Conservation (phyloP, 2,329 filamentous ascomycete genomes). For the Arthrobotrys pseudoclavata region DNA sequence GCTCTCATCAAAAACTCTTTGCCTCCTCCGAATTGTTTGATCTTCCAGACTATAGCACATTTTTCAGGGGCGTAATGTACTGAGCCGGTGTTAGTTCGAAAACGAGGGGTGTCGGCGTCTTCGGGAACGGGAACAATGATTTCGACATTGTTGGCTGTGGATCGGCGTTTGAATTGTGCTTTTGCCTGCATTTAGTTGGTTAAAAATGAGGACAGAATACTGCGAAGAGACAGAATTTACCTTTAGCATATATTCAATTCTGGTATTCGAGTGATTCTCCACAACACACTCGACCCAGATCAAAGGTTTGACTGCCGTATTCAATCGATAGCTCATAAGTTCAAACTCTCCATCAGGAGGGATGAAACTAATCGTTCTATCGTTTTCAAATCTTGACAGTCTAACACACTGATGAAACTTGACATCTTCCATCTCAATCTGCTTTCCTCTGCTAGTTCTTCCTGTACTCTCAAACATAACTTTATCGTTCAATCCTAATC, state of each 20-base stretch:
- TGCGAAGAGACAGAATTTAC: slow-evolving; percentile 64
- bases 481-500: slow-evolving; percentile 96
- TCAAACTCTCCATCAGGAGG: slow-evolving; percentile 98
- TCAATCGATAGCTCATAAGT: slow-evolving; percentile 98
- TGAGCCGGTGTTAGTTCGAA: slow-evolving; percentile 95
- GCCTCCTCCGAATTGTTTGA: slow-evolving; percentile 98
- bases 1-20: slow-evolving; percentile 99
- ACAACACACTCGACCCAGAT: slow-evolving; percentile 99
- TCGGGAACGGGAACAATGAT: slow-evolving; percentile 97
- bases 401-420: slow-evolving; percentile 99
- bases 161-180: slow-evolving; percentile 97
- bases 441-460: slow-evolving; percentile 91
- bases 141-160: slow-evolving; percentile 98
- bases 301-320: slow-evolving; percentile 91
- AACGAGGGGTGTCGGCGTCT: slow-evolving; percentile 94
- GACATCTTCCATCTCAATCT: slow-evolving; percentile 99
- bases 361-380: slow-evolving; percentile 98
- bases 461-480: slow-evolving; percentile 99
- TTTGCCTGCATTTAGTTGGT: slow-evolving; percentile 72
- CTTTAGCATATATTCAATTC: slow-evolving; percentile 99
- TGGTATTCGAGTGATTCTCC: slow-evolving; percentile 92
- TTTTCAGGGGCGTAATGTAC: slow-evolving; percentile 98
- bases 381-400: slow-evolving; percentile 95
- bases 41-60: slow-evolving; percentile 99
- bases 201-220: background rate